These are phyloP conservation scores for Cryomyces antarcticus DNA, from an alignment of 495 filamentous ascomycete species.

Conservation along the genomic window DNA sequence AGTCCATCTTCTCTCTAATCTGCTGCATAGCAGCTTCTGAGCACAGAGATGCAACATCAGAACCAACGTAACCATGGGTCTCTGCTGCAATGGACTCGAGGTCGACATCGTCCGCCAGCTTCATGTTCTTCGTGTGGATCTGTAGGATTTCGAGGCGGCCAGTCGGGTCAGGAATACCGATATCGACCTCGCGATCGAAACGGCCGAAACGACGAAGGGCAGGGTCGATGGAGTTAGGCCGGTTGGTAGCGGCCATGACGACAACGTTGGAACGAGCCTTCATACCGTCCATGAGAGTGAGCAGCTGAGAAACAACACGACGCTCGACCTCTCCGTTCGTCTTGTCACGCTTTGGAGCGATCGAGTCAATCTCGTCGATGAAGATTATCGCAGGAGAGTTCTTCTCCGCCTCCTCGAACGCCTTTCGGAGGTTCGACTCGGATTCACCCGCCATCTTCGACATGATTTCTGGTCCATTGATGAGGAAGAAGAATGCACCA, in stretches of 20 bases:
- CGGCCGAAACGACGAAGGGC: slow-evolving; percentile 92
- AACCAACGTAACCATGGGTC: slow-evolving; percentile 98
- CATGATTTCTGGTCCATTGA: slow-evolving; percentile 99
- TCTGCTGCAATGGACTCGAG: slow-evolving; percentile 91
- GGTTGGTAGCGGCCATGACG: slow-evolving; percentile 95
- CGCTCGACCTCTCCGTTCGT: slow-evolving; percentile 98
- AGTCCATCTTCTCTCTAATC: slow-evolving; percentile 99
- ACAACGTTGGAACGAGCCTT: slow-evolving; percentile 96
- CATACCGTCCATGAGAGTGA: slow-evolving; percentile 99
- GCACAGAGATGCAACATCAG: slow-evolving; percentile 95
- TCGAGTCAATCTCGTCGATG: slow-evolving; percentile 98
- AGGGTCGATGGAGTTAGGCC: slow-evolving; percentile 94
- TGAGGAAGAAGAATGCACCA: slow-evolving; percentile 96
- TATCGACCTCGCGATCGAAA: slow-evolving; percentile 97
- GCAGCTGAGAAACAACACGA: slow-evolving; percentile 90
- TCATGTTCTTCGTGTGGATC: slow-evolving; percentile 99
- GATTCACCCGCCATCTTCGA: slow-evolving; percentile 99
- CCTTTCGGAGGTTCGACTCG: slow-evolving; percentile 90
- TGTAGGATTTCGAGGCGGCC: slow-evolving; percentile 96
- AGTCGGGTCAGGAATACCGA: slow-evolving; percentile 93
- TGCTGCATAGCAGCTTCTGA: slow-evolving; percentile 99
- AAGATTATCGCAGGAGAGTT: slow-evolving; percentile 98
- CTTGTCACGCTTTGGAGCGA: slow-evolving; percentile 98
- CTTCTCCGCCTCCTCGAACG: slow-evolving; percentile 98
- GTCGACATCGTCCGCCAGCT: slow-evolving; percentile 90